A percentile compares a stretch with the other conserved stretches of the same genome.
Evolutionary conservation across 345 rosid genomes (phyloP).

Genomic region (Linum tenue): DNA sequence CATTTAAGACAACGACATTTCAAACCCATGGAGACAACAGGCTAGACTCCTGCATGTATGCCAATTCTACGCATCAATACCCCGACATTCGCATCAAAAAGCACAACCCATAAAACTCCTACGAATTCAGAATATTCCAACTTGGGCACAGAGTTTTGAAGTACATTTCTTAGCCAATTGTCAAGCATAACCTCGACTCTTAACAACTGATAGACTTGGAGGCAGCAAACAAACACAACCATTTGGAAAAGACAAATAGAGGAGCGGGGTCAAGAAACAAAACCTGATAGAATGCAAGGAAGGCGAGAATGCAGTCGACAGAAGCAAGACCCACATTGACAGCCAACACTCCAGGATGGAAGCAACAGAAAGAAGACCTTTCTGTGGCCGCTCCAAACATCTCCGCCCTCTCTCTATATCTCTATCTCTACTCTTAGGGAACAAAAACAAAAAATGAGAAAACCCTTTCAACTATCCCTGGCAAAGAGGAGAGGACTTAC

Average conservation of each 20-base stretch:
- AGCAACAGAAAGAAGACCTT: slow-evolving; percentile 14
- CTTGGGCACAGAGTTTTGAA: neutral
- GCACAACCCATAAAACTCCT: neutral
- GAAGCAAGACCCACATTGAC: slow-evolving; percentile 25
- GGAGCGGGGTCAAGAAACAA: neutral
- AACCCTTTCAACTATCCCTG: too few species aligned
- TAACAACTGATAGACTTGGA: neutral
- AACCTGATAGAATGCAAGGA: slow-evolving; percentile 37
- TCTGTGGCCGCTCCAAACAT: slow-evolving; percentile 18
- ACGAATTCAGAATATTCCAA: neutral
- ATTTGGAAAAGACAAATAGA: neutral
- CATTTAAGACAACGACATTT: neutral
- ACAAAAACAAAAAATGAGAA: too few species aligned
- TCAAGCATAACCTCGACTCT: neutral
- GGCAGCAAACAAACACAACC: neutral
- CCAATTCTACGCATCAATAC: too few species aligned
- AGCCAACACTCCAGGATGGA: slow-evolving; percentile 20
- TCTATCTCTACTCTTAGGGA: neutral
- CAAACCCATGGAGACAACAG: neutral
- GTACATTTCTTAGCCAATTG: neutral
- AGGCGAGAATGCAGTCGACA: slow-evolving; percentile 26
- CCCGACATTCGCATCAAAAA: neutral
- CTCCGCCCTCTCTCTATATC: neutral
- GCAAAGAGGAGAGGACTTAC: neutral
- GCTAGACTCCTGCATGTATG: neutral